Percentiles rank a stretch among this genome's conserved stretches.
These are phyloP conservation scores for Canna indica DNA, from an alignment of 176 grass and related monocot species.

Conservation along the genomic window DNA sequence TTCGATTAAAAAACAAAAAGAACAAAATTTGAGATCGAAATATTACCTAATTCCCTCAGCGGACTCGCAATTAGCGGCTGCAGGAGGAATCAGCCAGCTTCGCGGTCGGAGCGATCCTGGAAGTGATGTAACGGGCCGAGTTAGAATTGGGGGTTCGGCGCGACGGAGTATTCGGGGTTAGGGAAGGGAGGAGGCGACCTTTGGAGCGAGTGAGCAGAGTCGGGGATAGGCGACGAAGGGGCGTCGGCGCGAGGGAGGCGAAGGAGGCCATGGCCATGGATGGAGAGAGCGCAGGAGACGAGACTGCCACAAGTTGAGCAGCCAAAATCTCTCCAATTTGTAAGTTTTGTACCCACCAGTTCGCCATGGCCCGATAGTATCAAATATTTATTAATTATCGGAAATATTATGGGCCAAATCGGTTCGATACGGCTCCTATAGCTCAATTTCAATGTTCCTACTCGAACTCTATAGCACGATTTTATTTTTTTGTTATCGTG, in stretches of 20 bases:
- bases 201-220: not conserved
- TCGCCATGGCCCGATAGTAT: too few species aligned
- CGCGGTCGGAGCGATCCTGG: not conserved
- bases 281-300: not conserved
- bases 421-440: too few species aligned
- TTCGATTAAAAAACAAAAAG: not conserved
- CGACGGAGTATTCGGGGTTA: too few species aligned
- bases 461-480: too few species aligned
- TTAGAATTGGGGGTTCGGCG: not conserved
- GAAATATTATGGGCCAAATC: too few species aligned
- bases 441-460: too few species aligned
- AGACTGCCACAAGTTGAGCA: not conserved
- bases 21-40: not conserved
- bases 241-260: conserved; percentile 13
- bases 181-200: not conserved
- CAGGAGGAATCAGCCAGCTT: not conserved
- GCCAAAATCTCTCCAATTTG: not conserved
- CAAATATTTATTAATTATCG: too few species aligned
- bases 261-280: conserved; percentile 21
- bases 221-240: conserved; percentile 6
- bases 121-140: too few species aligned
- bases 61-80: not conserved
- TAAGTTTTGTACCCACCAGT: too few species aligned
- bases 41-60: not conserved
- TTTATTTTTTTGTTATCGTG: too few species aligned